Evolutionary conservation across 2,329 filamentous ascomycete genomes (phyloP).

Genomic region (Hymenoscyphus salicellus): DNA sequence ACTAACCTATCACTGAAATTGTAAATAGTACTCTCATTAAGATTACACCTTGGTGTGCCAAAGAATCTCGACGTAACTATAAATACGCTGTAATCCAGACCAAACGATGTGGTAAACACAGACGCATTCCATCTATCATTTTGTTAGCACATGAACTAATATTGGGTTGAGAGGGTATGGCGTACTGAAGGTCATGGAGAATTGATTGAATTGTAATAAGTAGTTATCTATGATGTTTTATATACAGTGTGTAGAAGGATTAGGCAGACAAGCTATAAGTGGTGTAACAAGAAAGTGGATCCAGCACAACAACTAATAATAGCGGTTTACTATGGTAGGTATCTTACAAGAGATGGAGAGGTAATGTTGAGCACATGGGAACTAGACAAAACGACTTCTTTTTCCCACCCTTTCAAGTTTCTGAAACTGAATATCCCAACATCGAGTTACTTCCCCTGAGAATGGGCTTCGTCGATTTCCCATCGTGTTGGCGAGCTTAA

Average conservation of each 20-base stretch:
- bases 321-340: not conserved
- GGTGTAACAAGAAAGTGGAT: too few relatives aligned
- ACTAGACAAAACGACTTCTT: constrained; percentile 21
- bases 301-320: too few relatives aligned
- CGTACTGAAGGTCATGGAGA: too few relatives aligned
- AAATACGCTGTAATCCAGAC: constrained; percentile 5
- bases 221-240: too few relatives aligned
- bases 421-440: constrained; percentile 44
- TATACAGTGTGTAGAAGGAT: too few relatives aligned
- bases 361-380: constrained; percentile 21
- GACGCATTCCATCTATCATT: constrained; percentile 21
- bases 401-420: constrained; percentile 35
- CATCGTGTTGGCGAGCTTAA: constrained; percentile 48
- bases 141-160: too few relatives aligned
- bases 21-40: not conserved
- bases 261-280: too few relatives aligned
- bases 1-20: not conserved
- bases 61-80: not conserved
- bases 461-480: constrained; percentile 49
- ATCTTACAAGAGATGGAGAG: constrained; percentile 11
- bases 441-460: constrained; percentile 40
- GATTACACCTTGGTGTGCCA: not conserved
- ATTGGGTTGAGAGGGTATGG: too few relatives aligned
- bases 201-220: too few relatives aligned
- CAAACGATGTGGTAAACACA: constrained; percentile 20